Percentiles rank a stretch among this genome's conserved stretches.
phyloP scores from a whole-genome alignment of 2,329 filamentous ascomycete genomes.

The Arthrinium puccinioides region DNA sequence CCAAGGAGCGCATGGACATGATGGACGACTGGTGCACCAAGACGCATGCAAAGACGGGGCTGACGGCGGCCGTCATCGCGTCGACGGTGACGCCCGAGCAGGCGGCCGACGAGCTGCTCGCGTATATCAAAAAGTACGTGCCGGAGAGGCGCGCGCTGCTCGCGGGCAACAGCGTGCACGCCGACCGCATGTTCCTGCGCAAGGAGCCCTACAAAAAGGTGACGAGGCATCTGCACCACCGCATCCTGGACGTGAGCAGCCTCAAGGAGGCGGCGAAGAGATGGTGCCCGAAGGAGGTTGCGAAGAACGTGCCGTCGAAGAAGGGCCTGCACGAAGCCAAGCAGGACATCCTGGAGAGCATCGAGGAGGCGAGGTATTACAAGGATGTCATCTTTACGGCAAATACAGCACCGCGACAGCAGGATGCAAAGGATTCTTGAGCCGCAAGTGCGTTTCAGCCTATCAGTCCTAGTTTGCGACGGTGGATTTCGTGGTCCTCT shows the following conservation, averaged over 20 bases:
- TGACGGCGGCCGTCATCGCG: constrained; percentile 67
- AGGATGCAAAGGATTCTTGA: too few relatives aligned
- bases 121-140: constrained; percentile 68
- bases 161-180: constrained; percentile 90
- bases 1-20: constrained; percentile 58
- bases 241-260: constrained; percentile 84
- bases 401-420: too few relatives aligned
- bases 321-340: constrained; percentile 72
- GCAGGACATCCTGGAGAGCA: constrained; percentile 91
- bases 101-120: constrained; percentile 66
- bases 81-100: constrained; percentile 65
- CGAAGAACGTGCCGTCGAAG: constrained; percentile 63
- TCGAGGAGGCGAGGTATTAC: constrained; percentile 84
- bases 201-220: constrained; percentile 67
- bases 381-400: constrained; percentile 56
- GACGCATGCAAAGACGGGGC: constrained; percentile 74
- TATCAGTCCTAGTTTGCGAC: too few relatives aligned
- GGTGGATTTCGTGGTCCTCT: too few relatives aligned
- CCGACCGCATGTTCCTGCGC: constrained; percentile 75
- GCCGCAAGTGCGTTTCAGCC: too few relatives aligned
- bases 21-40: constrained; percentile 88
- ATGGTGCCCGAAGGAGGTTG: constrained; percentile 62
- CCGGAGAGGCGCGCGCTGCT: constrained; percentile 65
- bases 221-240: constrained; percentile 74
- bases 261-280: constrained; percentile 85